Evolutionary conservation across 805 yeast genomes (phyloP).

Genomic region (Hyphopichia homilentoma): DNA sequence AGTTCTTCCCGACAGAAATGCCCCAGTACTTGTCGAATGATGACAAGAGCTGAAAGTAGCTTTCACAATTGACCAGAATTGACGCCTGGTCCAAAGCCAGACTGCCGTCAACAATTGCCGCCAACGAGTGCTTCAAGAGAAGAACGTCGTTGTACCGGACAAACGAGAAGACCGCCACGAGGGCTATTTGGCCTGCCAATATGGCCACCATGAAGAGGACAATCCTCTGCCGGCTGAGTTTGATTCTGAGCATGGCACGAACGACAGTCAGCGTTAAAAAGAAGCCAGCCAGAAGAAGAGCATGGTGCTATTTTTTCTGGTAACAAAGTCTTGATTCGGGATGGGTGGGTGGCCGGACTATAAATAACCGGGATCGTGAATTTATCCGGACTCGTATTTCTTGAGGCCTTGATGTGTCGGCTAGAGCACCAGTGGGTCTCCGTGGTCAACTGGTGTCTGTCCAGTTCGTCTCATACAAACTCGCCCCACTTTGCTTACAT

Average conservation of each 20-base stretch:
- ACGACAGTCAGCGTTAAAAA: too few relatives aligned
- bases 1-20: not conserved
- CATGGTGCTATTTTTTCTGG: too few relatives aligned
- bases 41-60: not conserved
- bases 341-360: too few relatives aligned
- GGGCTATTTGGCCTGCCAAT: not conserved
- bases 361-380: too few relatives aligned
- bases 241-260: not conserved
- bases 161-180: not conserved
- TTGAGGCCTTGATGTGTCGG: too few relatives aligned
- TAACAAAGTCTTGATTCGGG: too few relatives aligned
- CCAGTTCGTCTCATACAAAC: too few relatives aligned
- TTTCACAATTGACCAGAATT: not conserved
- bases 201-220: not conserved
- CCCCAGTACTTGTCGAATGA: slow-evolving; percentile 1
- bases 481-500: too few relatives aligned
- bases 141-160: not conserved
- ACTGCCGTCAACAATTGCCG: not conserved
- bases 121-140: not conserved
- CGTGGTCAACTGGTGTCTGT: too few relatives aligned
- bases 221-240: not conserved
- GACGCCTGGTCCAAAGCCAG: not conserved
- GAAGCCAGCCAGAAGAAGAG: too few relatives aligned
- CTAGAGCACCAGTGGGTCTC: too few relatives aligned
- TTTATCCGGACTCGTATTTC: too few relatives aligned